Conservation (phyloP, 2,329 filamentous ascomycete genomes). For the Endoconidiophora polonica region DNA sequence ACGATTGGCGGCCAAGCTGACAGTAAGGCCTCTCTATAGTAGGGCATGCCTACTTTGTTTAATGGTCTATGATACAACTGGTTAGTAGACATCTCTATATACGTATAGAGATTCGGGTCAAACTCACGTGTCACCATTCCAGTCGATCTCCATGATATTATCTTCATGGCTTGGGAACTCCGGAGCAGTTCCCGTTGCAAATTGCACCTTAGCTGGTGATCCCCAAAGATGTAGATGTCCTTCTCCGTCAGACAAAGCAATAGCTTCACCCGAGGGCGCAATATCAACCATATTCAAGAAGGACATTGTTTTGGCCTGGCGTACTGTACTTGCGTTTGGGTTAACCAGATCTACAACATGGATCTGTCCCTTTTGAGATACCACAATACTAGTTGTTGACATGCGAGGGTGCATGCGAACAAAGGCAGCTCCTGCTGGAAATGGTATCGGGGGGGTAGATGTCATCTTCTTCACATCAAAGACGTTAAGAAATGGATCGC, state of each 20-base stretch:
- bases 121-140: slow-evolving; percentile 52
- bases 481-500: slow-evolving; percentile 86
- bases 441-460: slow-evolving; percentile 80
- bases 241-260: slow-evolving; percentile 65
- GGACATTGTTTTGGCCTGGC: slow-evolving; percentile 60
- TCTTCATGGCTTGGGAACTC: slow-evolving; percentile 58
- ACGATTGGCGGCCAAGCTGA: slow-evolving; percentile 83
- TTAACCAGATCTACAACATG: slow-evolving; percentile 95
- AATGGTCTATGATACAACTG: slow-evolving; percentile 40
- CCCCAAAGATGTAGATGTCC: slow-evolving; percentile 77
- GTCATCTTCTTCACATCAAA: slow-evolving; percentile 86
- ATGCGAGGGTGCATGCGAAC: slow-evolving; percentile 94
- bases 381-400: slow-evolving; percentile 85
- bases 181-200: slow-evolving; percentile 65
- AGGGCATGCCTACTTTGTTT: slow-evolving; percentile 77
- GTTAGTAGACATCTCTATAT: not conserved
- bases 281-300: slow-evolving; percentile 72
- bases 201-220: slow-evolving; percentile 68
- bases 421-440: slow-evolving; percentile 79
- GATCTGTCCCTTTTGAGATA: slow-evolving; percentile 81
- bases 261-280: slow-evolving; percentile 70
- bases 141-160: slow-evolving; percentile 43
- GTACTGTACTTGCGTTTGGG: slow-evolving; percentile 69
- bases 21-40: slow-evolving; percentile 73
- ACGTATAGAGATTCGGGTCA: no score